Conservation (phyloP, 352 stramenopile genomes). For the Pythium brassicae region DNA sequence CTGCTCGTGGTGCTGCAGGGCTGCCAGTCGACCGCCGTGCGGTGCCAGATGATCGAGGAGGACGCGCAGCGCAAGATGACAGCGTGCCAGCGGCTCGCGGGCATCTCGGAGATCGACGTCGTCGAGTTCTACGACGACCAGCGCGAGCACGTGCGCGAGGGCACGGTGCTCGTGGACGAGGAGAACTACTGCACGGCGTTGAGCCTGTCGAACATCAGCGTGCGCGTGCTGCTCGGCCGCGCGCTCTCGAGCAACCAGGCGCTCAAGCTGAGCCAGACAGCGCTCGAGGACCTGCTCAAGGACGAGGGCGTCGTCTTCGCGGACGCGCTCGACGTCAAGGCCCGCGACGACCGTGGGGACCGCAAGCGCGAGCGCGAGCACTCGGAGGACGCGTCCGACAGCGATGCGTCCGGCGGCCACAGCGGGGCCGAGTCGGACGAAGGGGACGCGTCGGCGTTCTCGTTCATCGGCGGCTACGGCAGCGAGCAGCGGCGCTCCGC, state of each 20-base stretch:
- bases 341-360: background rate
- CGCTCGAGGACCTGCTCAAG: constrained; percentile 70
- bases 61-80: constrained; percentile 72
- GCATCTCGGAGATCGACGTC: constrained; percentile 85
- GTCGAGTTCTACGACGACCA: constrained; percentile 84
- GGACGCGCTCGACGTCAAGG: constrained; percentile 48
- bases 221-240: constrained; percentile 71
- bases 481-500: constrained; percentile 19
- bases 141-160: constrained; percentile 84
- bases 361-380: constrained; percentile 7
- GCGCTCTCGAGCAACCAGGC: constrained; percentile 76
- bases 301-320: constrained; percentile 65
- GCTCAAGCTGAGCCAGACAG: constrained; percentile 84
- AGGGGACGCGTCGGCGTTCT: constrained; percentile 46
- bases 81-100: constrained; percentile 67
- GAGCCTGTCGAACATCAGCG: constrained; percentile 76
- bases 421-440: constrained; percentile 20
- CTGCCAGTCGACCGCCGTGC: constrained; percentile 80
- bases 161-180: constrained; percentile 76
- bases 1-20: constrained; percentile 79
- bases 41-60: constrained; percentile 83
- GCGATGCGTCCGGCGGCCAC: constrained; percentile 17
- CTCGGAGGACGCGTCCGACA: constrained; percentile 24
- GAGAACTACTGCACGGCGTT: constrained; percentile 79
- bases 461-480: constrained; percentile 73